A percentile compares a stretch with the other conserved stretches of the same genome.
Conservation (phyloP, 176 grass and related monocot genomes). For the Ananas comosus region DNA sequence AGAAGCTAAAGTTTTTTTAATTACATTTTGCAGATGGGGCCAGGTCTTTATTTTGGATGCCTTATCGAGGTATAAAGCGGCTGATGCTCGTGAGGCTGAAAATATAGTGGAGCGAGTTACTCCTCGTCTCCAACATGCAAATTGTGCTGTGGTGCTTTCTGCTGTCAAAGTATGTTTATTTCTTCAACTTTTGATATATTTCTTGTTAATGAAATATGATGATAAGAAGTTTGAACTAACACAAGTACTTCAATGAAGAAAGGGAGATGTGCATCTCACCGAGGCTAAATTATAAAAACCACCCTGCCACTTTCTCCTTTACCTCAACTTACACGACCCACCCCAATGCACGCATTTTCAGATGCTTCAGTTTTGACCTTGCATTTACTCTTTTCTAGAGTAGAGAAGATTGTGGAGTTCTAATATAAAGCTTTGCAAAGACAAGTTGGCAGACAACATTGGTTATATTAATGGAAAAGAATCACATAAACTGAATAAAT, state of each 20-base stretch:
- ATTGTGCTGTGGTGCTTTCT: slow-evolving; percentile 98
- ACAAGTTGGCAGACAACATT: no score
- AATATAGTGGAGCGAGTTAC: slow-evolving; percentile 90
- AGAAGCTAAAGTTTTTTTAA: slow-evolving; percentile 1
- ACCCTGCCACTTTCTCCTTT: no score
- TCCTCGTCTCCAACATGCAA: slow-evolving; percentile 97
- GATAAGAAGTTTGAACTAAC: not conserved
- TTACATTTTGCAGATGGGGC: slow-evolving; percentile 61
- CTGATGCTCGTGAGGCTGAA: slow-evolving; percentile 87
- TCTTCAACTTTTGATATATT: not conserved
- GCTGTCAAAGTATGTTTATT: slow-evolving; percentile 74
- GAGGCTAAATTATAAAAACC: no score
- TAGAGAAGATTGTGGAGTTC: no score
- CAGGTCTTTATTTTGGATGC: slow-evolving; percentile 99
- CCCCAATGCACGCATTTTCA: no score
- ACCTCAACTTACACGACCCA: no score
- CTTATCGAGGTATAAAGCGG: slow-evolving; percentile 70
- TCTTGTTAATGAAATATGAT: not conserved
- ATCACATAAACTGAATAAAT: no score
- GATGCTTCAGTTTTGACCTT: no score
- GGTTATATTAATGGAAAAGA: no score
- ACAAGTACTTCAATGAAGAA: not conserved
- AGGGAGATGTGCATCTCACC: not conserved
- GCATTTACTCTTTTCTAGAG: no score
- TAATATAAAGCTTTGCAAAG: no score